Base-by-base conservation (phyloP, 192 early-diverging fungal species). In the Backusella morwellensis region DNA sequence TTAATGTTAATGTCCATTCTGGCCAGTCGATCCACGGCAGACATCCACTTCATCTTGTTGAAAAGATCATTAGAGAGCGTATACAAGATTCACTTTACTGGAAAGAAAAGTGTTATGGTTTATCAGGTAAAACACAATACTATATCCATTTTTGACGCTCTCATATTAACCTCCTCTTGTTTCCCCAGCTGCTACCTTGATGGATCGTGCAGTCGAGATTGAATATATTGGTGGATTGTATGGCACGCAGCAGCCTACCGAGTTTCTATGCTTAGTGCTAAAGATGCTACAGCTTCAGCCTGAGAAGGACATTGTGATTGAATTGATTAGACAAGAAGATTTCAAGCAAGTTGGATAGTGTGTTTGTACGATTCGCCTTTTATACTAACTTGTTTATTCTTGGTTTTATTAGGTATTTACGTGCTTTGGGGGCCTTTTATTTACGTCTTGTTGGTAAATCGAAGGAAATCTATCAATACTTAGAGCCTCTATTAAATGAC, bases 51-150 rank as follows among this genome's bases (percentile, higher is more conserved):
- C 94, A 91, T 74, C 86, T 99, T 21, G 92, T 99, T 63, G 97
- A 98, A 85, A 98, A 97, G 77, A 97, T 97, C 78, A 91, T 95
- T 66, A 89, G 96, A 40, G 85, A 91, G 50, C 90, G 97, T 40
- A 98, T 98, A 68, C 95, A 94, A 80, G 95, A 98, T 73, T 94
- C 91, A 40, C 82, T 93, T 3, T 99, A 97, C 85, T 99, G 97
- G 97, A 99, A 99, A 77, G 95, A 98, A 73, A 89, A 93, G 32
- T 97, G 96, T 84, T 99, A 98, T 87, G 96, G 92, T 0, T 86
- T 99, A 21, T 96, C 94, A 59, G 87, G 92, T 93, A 84, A 72
- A 34, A 38, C 0, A 6, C n/a, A 42, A 1, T 52, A 11, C 3
- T 17, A 66, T 4, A 2, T 8, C 29, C 9, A 32, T 11, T 14